Evolutionary conservation across 2,329 filamentous ascomycete genomes (phyloP), one percentile per base, ranked within the genome.

Genomic region (Fusarium abutilonis): DNA sequence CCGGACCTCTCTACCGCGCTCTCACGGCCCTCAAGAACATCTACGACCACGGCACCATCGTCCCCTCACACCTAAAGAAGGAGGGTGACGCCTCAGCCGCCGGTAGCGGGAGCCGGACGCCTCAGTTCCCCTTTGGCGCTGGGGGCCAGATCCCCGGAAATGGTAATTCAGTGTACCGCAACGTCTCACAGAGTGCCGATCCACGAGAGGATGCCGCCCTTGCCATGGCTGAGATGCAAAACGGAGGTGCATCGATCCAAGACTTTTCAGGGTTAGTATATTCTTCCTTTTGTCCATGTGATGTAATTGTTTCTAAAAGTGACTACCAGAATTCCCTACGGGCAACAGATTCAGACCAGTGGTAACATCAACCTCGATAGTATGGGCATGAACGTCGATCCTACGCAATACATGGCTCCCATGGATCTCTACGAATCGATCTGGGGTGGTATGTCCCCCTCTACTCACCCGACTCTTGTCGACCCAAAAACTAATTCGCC

Each of bases 391-490:
- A 86, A 78, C 40, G 76, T 84, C 10, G 86, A 88, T 57, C 83
- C 84, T 14, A 78, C 82, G 4, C 77, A 84, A 31, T 83, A 86
- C 64, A 85, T 89, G 79, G 86, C 86, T 34, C 86, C 86, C 1
- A 86, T 89, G 85, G 86, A 89, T 58, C 75, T 89, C 1, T 89
- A 88, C 70, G 86, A 89, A 67, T 87, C 85, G 4, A 89, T 89
- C 41, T 89, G 88, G 76, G 88, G 85, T 81, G 86, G 86, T 88
- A 75, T 72, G 83, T 78, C 60, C 19, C 17, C 43, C 23, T 39
- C 34, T 15, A 32, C 38, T 40, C 40, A 19, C 41, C 15, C 10
- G 6, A 11, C 14, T 26, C 19, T 43, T 29, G 26, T 14, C 34
- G 39, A 13, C 21, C n/a, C 10, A 41, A 48, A 34, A 34, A 46